Percentiles rank a stretch among this genome's conserved stretches.
Conservation (phyloP, 306 rosid genomes). For the Sesbania bispinosa region DNA sequence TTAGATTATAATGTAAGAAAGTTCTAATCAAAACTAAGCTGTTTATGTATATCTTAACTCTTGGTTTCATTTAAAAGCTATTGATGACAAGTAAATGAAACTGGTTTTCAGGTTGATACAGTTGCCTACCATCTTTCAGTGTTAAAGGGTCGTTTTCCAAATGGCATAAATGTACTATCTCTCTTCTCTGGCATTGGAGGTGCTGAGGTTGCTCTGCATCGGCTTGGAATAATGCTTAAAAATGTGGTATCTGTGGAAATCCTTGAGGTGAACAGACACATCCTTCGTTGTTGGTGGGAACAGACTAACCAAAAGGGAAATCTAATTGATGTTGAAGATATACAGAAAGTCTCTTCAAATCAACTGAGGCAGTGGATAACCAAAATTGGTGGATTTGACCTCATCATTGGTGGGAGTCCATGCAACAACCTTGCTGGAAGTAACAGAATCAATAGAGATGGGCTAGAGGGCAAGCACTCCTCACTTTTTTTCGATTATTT, state of each 20-base stretch:
- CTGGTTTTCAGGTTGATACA: slow-evolving; percentile 61
- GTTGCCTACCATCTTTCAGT: slow-evolving; percentile 80
- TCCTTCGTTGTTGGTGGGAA: slow-evolving; percentile 80
- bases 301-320: slow-evolving; percentile 68
- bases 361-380: slow-evolving; percentile 38
- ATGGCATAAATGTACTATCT: slow-evolving; percentile 68
- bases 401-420: slow-evolving; percentile 79
- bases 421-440: slow-evolving; percentile 79
- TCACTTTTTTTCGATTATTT: slow-evolving; percentile 55
- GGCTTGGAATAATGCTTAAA: slow-evolving; percentile 60
- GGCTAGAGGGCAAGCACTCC: slow-evolving; percentile 52
- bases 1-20: not conserved
- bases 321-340: slow-evolving; percentile 51
- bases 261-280: slow-evolving; percentile 56
- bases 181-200: slow-evolving; percentile 87
- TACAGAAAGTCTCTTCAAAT: slow-evolving; percentile 41
- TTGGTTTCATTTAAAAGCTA: not conserved
- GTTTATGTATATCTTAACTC: not conserved
- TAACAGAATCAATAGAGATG: slow-evolving; percentile 61
- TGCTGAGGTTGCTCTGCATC: slow-evolving; percentile 72
- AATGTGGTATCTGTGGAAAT: slow-evolving; percentile 67
- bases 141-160: slow-evolving; percentile 53
- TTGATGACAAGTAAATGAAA: not conserved
- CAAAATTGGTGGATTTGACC: slow-evolving; percentile 68
- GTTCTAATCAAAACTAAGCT: not conserved